Evolutionary conservation across 768 basidiomycete genomes (phyloP).

Genomic region (Tricholoma sp.): DNA sequence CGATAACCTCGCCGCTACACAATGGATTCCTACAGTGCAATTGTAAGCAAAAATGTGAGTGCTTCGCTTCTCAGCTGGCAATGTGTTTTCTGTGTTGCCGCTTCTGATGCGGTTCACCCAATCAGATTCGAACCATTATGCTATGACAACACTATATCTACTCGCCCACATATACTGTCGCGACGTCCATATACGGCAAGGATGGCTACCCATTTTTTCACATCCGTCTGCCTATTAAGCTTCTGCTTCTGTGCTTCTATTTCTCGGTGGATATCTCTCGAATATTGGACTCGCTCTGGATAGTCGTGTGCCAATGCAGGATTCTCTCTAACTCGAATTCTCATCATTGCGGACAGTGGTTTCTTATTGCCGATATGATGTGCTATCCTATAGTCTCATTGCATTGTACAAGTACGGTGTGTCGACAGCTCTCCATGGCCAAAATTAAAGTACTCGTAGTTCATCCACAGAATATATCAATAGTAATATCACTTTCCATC

Average conservation of each 20-base stretch:
- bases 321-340: background rate
- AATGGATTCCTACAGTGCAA: constrained; percentile 37
- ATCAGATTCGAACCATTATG: constrained; percentile 49
- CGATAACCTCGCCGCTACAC: background rate
- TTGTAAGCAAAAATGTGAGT: constrained; percentile 71
- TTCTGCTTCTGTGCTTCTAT: background rate
- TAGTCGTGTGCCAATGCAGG: background rate
- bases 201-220: background rate
- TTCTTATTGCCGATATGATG: too few species aligned
- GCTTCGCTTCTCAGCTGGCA: background rate
- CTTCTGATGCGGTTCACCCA: background rate
- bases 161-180: too few species aligned
- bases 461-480: too few species aligned
- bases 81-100: too few species aligned
- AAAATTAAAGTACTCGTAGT: too few species aligned
- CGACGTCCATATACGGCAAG: too few species aligned
- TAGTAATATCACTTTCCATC: too few species aligned
- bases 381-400: too few species aligned
- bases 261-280: background rate
- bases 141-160: constrained; percentile 27
- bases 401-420: too few species aligned
- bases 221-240: background rate
- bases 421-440: too few species aligned
- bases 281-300: background rate
- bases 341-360: too few species aligned